Evolutionary conservation across 164 flowering plant genomes (phyloP), one percentile per base, ranked within the genome.

Genomic region (Stephania japonica): DNA sequence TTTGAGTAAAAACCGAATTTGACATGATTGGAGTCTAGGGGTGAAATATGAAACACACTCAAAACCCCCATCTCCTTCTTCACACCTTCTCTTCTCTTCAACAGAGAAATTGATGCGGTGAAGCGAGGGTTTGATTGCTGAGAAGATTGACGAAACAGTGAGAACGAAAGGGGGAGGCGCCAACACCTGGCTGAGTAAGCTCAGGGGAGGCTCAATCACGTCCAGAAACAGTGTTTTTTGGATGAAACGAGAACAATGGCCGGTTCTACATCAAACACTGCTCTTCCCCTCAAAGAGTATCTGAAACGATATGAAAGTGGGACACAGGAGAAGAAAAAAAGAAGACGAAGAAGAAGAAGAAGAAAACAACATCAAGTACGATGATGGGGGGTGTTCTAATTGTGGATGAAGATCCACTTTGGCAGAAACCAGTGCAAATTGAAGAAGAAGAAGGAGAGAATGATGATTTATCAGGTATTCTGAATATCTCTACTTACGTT

Each of bases 341-440:
- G 64, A 84, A 81, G 72, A 87, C 84, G 81, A 88, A 83, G 79
- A 86, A 85, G 80, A 85, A 75, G 68, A 86, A 81, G 75, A 79
- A n/a, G 73, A 81, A 80, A 70, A 27, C 78, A 19, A 81, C 75
- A 68, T 74, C 81, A 7, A 81, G 59, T 62, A 75, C 75, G 0
- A 27, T 41, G 0, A 2, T 32, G 38, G 38, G 38, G 38, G 87
- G 89, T 7, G 88, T 94, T 68, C 76, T 82, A 10, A 86, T 94
- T 11, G 93, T 94, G 18, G 97, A 94, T 77, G 95, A 85, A 82
- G 97, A 94, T 75, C 99, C 99, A 14, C 81, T 84, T 11, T 94
- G 99, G 99, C 90, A 88, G 43, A 91, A 89, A 76, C 90, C 91
- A 0, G 82, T 89, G 3, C 76, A 75, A 13, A 72, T 83, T 47